Evolutionary conservation across 1,284 basidiomycete genomes (phyloP), one percentile per base, ranked within the genome.

Genomic region (Melampsora larici-populina): DNA sequence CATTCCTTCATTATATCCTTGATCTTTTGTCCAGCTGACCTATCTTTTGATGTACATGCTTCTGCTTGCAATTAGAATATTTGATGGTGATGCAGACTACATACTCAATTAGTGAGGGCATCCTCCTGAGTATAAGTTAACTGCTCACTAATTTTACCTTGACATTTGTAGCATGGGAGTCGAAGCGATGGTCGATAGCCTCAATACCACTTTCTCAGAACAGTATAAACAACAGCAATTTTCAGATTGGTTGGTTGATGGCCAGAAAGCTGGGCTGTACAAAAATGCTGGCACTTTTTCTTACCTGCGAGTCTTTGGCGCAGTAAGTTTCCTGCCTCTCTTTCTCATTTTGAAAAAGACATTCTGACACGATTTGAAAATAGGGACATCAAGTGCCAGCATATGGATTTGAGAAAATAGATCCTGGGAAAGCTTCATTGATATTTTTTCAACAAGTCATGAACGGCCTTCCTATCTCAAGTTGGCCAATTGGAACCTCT

Each of bases 361-460:
- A 62, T 62, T 62, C 26, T 62, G 26, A 13, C 15, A 11, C 9
- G 18, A 62, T 17, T 24, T 24, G 24, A 13, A 11, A 49, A 49
- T 26, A 62, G 58, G 58, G 58, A 9, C 58, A 62, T 26, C 13
- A 62, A 26, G 58, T 26, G 11, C 58, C 58, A 29, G 58, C 58
- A 9, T 62, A 62, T 62, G 58, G 58, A 62, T 62, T 21, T 62
- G 26, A 26, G 11, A 29, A 29, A 17, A 13, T 62, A 29, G 26
- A 11, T 15, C 18, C 15, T 9, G 58, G 58, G 26, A 29, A 26
- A 62, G 58, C 58, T 17, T 9, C 58, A 18, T 62, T 29, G 11
- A 29, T 62, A 13, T 62, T 62, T 29, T 62, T 62, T 62, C 58
- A 62, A 62, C 58, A 62, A 29, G 26, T 29, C 26, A 62, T 62